Evolutionary conservation across 2,329 filamentous ascomycete genomes (phyloP), one percentile per base, ranked within the genome.

Genomic region (Diaporthe nobilis): DNA sequence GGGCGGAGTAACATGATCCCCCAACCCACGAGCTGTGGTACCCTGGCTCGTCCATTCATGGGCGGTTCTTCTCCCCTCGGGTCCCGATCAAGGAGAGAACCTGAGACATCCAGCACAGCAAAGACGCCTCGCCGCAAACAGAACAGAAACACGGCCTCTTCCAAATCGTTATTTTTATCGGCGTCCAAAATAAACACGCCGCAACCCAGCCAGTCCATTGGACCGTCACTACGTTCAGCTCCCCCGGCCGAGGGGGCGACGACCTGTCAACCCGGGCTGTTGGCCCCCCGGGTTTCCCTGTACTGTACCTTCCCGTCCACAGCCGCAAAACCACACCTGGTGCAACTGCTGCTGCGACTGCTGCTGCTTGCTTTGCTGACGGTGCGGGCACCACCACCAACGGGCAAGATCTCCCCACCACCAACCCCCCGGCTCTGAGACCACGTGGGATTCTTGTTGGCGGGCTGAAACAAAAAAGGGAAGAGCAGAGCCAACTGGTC

Each of bases 91-190:
- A 53, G 65, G 65, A 68, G 31, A 68, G 65, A 68, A 68, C 47
- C 65, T 68, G 65, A 68, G 65, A 68, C 65, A 39, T 68, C 31
- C 65, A 68, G 47, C 65, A 68, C 65, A 68, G 65, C 65, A 53
- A 28, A 68, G 65, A 49, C 65, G 47, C 65, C 65, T 68, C 31
- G 65, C 65, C 65, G 65, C 65, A 68, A 53, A 68, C 65, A 68
- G 34, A 68, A 68, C 65, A 53, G 65, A 68, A 68, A 68, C 65
- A 68, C 47, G 65, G 47, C 47, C 47, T 68, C 65, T 53, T 68
- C 65, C 65, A 68, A 68, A 68, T 68, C 31, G 47, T 53, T 68
- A 68, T 68, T 68, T 68, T 53, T 68, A 68, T 68, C 65, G 65
- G 65, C 47, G 4, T 68, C 65, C 65, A 53, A 68, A 53, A 68